A percentile compares a stretch with the other conserved stretches of the same genome.
Evolutionary conservation across 768 basidiomycete genomes (phyloP).

Genomic region (Russula earlei): DNA sequence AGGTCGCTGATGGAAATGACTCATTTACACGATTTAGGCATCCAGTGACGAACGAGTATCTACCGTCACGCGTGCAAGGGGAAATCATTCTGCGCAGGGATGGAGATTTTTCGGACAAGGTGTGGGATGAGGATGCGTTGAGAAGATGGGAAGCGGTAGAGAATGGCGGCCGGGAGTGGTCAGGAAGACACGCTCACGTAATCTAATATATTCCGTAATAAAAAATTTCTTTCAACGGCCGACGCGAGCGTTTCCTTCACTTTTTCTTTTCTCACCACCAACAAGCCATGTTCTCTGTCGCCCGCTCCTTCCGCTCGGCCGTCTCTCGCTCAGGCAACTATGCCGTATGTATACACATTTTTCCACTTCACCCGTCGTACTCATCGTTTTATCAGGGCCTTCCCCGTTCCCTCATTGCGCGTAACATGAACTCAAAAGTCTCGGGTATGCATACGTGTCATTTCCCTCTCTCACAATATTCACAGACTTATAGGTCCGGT

Average conservation of each 20-base stretch:
- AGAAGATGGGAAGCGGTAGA: conserved; percentile 36
- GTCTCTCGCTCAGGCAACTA: conserved; percentile 52
- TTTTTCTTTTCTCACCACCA: conserved; percentile 26
- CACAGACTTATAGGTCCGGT: conserved; percentile 53
- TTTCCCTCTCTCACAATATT: not conserved
- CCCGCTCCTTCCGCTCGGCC: conserved; percentile 53
- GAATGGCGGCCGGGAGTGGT: conserved; percentile 33
- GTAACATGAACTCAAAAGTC: conserved; percentile 96
- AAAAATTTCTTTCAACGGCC: conserved; percentile 9
- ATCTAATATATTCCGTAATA: not conserved
- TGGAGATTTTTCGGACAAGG: conserved; percentile 32
- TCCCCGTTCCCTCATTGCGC: conserved; percentile 66
- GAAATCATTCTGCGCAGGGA: conserved; percentile 31
- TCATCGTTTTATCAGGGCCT: conserved; percentile 38
- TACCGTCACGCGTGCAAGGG: conserved; percentile 36
- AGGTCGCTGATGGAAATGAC: not conserved
- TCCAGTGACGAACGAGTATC: conserved; percentile 44
- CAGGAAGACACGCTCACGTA: conserved; percentile 21
- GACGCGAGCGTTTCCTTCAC: conserved; percentile 9
- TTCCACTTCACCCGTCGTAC: not conserved
- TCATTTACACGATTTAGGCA: conserved; percentile 33
- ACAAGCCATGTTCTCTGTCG: conserved; percentile 55
- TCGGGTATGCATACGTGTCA: conserved; percentile 42
- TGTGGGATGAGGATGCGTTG: conserved; percentile 42
- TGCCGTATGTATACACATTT: conserved; percentile 37